phyloP scores from a whole-genome alignment of 1,284 basidiomycete genomes.

The Cerioporus squamosus region DNA sequence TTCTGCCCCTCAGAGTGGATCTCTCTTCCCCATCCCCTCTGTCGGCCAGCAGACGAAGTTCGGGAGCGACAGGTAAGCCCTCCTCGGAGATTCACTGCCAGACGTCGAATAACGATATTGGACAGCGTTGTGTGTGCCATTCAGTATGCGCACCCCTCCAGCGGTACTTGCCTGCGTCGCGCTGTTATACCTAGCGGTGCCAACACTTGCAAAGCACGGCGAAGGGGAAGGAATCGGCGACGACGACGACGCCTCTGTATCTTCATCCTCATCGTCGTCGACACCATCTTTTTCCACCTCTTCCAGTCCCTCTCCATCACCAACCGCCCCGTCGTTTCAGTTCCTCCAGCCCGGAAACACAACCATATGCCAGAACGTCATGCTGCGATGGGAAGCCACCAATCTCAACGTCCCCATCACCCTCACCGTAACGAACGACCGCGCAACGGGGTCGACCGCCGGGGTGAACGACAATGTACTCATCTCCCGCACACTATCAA shows the following conservation, averaged over 20 bases:
- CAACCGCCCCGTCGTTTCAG: slow-evolving; percentile 10
- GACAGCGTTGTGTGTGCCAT: background rate
- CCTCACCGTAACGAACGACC: slow-evolving; percentile 30
- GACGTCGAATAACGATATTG: too few species aligned
- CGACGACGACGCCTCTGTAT: background rate
- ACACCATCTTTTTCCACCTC: background rate
- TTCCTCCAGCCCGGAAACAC: slow-evolving; percentile 27
- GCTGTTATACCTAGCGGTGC: background rate
- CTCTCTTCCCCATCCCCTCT: background rate
- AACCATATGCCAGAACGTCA: slow-evolving; percentile 24
- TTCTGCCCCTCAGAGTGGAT: background rate
- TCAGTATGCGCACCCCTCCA: too few species aligned
- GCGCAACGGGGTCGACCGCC: background rate
- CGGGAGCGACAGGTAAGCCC: too few species aligned
- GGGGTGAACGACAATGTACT: slow-evolving; percentile 3
- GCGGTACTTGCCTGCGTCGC: background rate
- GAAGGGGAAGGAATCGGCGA: background rate
- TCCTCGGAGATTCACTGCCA: too few species aligned
- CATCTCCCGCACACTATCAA: slow-evolving; percentile 27
- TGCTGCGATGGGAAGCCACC: slow-evolving; percentile 25
- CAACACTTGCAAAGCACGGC: slow-evolving; percentile 12
- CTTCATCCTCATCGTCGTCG: slow-evolving; percentile 4
- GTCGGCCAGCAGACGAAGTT: background rate
- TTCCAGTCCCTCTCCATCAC: background rate
- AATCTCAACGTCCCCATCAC: slow-evolving; percentile 21